Percentiles rank a stretch among this genome's conserved stretches.
phyloP scores from a whole-genome alignment of 2,329 filamentous ascomycete species.

The Uncinocarpus reesii region DNA sequence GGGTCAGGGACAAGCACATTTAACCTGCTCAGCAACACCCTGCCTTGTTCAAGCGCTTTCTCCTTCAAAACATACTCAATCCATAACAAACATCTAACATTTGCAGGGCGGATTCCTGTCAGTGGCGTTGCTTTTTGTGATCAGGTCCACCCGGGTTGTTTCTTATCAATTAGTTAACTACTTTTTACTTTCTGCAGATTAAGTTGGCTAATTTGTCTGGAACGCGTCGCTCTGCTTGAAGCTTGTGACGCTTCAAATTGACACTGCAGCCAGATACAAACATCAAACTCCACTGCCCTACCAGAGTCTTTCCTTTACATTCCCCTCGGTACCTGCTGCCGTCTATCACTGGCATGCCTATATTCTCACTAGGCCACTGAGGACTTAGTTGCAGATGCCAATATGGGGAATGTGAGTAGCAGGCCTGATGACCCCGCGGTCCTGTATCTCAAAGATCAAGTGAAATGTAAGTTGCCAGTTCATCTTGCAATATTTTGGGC shows the following conservation, averaged over 20 bases:
- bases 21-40: neutral
- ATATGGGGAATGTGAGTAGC: slow-evolving; percentile 89
- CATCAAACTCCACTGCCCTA: neutral
- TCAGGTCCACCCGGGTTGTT: neutral
- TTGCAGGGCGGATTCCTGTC: neutral
- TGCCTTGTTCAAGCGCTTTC: neutral
- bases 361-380: neutral
- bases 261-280: neutral
- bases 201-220: too few species aligned
- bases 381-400: slow-evolving; percentile 23
- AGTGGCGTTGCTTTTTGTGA: neutral
- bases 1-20: neutral
- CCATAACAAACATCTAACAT: neutral
- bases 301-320: neutral
- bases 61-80: neutral
- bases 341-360: neutral
- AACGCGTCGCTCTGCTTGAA: neutral
- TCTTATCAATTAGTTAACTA: neutral
- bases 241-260: neutral
- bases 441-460: slow-evolving; percentile 84
- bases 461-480: slow-evolving; percentile 57
- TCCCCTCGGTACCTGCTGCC: neutral
- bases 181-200: too few species aligned
- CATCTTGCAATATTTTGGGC: neutral
- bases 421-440: slow-evolving; percentile 67